A percentile compares a stretch with the other conserved stretches of the same genome.
Conservation (phyloP, 352 stramenopile genomes). For the Pythium pyrilobum region DNA sequence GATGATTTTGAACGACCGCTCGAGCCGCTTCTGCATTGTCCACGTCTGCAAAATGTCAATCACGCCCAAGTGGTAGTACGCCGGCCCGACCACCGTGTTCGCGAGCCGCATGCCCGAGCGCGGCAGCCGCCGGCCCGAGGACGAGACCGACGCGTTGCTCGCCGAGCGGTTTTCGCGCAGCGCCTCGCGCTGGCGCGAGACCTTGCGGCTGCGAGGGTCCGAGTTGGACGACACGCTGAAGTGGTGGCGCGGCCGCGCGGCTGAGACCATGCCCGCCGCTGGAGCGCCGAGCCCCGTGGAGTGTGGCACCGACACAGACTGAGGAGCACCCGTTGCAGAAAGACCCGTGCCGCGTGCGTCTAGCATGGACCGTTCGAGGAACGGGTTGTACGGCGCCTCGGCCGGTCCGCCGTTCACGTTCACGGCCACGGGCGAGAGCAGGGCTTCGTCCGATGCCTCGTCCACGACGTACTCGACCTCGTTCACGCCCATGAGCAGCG, state of each 20-base stretch:
- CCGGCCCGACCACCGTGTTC: slow-evolving; percentile 83
- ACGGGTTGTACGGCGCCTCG: slow-evolving; percentile 45
- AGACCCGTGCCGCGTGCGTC: slow-evolving; percentile 37
- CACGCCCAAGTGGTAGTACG: slow-evolving; percentile 87
- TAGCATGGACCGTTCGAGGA: slow-evolving; percentile 62
- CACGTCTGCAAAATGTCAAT: slow-evolving; percentile 91
- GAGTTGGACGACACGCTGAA: slow-evolving; percentile 58
- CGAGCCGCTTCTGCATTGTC: slow-evolving; percentile 83
- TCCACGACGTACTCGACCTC: slow-evolving; percentile 87
- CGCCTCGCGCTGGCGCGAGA: slow-evolving; percentile 41
- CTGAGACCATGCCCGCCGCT: not conserved
- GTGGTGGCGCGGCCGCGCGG: slow-evolving; percentile 34
- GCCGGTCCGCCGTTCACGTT: slow-evolving; percentile 3
- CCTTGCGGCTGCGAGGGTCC: slow-evolving; percentile 36
- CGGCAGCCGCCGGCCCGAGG: slow-evolving; percentile 60
- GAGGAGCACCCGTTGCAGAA: slow-evolving; percentile 1
- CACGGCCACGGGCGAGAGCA: slow-evolving; percentile 25
- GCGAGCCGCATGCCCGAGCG: slow-evolving; percentile 80
- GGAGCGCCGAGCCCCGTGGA: slow-evolving; percentile 3
- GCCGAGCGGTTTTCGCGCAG: slow-evolving; percentile 35
- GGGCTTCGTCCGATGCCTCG: slow-evolving; percentile 36
- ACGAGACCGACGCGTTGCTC: slow-evolving; percentile 63
- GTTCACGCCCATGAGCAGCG: slow-evolving; percentile 86
- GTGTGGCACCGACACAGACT: no score
- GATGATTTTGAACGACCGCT: slow-evolving; percentile 86